Evolutionary conservation across 352 stramenopile genomes (phyloP).

Genomic region (Blastocystis sp.): DNA sequence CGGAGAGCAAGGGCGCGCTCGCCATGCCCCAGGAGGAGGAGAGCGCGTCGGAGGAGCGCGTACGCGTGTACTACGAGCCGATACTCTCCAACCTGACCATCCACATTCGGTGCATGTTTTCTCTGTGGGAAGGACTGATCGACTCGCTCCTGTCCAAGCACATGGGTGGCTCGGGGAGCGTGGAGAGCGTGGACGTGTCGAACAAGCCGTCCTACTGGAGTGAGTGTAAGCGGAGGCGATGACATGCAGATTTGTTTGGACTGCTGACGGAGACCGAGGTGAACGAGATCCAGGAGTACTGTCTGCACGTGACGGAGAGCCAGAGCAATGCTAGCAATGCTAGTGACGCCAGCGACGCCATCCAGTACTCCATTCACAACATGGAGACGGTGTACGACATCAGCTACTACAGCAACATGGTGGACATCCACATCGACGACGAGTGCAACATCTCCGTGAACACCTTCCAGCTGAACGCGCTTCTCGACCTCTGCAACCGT

Average conservation of each 20-base stretch:
- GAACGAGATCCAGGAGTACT: conserved; percentile 58
- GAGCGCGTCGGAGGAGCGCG: not conserved
- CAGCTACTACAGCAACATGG: conserved; percentile 50
- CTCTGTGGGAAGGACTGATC: conserved; percentile 53
- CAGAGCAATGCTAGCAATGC: too few species aligned
- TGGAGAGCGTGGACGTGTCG: not conserved
- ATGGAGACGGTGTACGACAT: conserved; percentile 36
- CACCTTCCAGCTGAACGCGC: conserved; percentile 43
- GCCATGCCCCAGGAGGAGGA: not conserved
- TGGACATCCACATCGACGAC: conserved; percentile 54
- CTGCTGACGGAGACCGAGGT: conserved; percentile 50
- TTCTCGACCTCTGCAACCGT: conserved; percentile 6
- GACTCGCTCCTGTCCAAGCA: not conserved
- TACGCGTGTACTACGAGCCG: conserved; percentile 49
- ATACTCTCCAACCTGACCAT: conserved; percentile 30
- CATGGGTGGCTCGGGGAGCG: not conserved
- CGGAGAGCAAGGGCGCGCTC: not conserved
- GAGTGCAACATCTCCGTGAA: conserved; percentile 11
- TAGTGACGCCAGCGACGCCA: not conserved
- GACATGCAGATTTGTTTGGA: conserved; percentile 13
- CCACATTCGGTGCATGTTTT: conserved; percentile 57
- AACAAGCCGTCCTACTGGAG: conserved; percentile 8
- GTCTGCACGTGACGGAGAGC: conserved; percentile 2
- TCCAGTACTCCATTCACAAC: conserved; percentile 36
- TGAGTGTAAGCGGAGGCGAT: not conserved